Evolutionary conservation across 441 rosid genomes (phyloP).

Genomic region (Dalechampia spathulata): DNA sequence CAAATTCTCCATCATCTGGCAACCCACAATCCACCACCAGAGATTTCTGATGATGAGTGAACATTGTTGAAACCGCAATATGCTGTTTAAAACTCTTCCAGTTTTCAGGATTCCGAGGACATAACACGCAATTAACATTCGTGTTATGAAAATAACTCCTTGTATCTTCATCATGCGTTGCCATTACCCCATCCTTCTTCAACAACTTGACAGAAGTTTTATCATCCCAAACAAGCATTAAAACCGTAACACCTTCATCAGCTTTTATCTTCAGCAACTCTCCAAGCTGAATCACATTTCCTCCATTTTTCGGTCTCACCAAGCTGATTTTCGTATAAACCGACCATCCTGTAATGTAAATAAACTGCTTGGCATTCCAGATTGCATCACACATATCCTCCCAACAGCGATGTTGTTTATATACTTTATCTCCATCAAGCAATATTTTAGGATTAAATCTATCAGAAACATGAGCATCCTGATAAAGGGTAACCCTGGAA

Average conservation of each 20-base stretch:
- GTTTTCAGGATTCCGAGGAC: conserved; percentile 26
- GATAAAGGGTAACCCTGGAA: conserved; percentile 34
- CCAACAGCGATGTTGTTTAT: conserved; percentile 28
- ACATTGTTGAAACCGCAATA: conserved; percentile 21
- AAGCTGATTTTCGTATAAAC: conserved; percentile 17
- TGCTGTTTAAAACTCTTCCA: conserved; percentile 23
- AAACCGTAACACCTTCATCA: conserved; percentile 29
- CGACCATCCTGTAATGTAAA: conserved; percentile 36
- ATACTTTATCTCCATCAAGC: conserved; percentile 9
- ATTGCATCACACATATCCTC: conserved; percentile 32
- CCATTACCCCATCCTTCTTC: conserved; percentile 32
- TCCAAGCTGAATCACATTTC: conserved; percentile 21
- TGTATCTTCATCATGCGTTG: conserved; percentile 35
- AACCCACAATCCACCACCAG: conserved; percentile 25
- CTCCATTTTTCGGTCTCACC: conserved; percentile 17
- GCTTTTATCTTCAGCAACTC: conserved; percentile 36
- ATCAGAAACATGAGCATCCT: conserved; percentile 32
- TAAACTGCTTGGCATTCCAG: conserved; percentile 22
- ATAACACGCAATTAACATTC: conserved; percentile 22
- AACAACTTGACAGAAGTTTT: conserved; percentile 29
- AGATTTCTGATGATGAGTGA: conserved; percentile 38
- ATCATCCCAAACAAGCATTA: conserved; percentile 42
- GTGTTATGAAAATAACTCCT: conserved; percentile 23
- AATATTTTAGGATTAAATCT: conserved; percentile 15
- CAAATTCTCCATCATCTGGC: not conserved